Conservation (phyloP, 1,284 basidiomycete genomes). For the Termitomyces sp. region DNA sequence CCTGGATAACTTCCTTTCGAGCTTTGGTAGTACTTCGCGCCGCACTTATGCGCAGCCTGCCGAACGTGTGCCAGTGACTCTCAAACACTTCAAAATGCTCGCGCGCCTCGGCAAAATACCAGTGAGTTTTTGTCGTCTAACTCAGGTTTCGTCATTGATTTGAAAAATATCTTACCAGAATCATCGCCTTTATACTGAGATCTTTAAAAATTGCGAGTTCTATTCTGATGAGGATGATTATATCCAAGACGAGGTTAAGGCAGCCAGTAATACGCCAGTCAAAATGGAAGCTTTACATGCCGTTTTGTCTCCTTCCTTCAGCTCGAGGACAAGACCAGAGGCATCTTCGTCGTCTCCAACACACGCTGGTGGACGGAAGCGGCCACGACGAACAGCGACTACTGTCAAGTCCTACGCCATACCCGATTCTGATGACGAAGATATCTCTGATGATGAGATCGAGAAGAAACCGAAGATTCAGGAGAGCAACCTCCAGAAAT, state of each 20-base stretch:
- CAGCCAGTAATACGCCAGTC: slow-evolving; percentile 21
- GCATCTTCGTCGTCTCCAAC: slow-evolving; percentile 12
- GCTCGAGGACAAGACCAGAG: slow-evolving; percentile 2
- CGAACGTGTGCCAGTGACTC: slow-evolving; percentile 57
- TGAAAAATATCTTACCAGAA: slow-evolving; percentile 29
- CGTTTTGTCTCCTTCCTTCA: slow-evolving; percentile 20
- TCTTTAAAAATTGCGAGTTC: slow-evolving; percentile 60
- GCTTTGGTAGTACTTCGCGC: slow-evolving; percentile 20
- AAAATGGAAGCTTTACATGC: slow-evolving; percentile 36
- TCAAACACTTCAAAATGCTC: slow-evolving; percentile 67
- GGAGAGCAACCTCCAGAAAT: slow-evolving; percentile 55
- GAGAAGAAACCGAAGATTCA: slow-evolving; percentile 38
- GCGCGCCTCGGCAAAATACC: slow-evolving; percentile 55
- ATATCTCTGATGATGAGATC: slow-evolving; percentile 30
- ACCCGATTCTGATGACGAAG: slow-evolving; percentile 61
- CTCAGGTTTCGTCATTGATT: neutral
- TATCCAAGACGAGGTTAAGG: slow-evolving; percentile 28
- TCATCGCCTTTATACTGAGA: slow-evolving; percentile 49
- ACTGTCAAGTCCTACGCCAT: slow-evolving; percentile 55
- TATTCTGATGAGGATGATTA: slow-evolving; percentile 66
- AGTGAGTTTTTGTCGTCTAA: slow-evolving; percentile 34
- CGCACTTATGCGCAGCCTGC: slow-evolving; percentile 11
- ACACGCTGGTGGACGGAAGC: slow-evolving; percentile 36
- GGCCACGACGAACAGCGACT: slow-evolving; percentile 52
- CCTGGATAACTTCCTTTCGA: slow-evolving; percentile 39